Evolutionary conservation across 495 filamentous ascomycete genomes (phyloP).

Genomic region (Neurospora sp.): DNA sequence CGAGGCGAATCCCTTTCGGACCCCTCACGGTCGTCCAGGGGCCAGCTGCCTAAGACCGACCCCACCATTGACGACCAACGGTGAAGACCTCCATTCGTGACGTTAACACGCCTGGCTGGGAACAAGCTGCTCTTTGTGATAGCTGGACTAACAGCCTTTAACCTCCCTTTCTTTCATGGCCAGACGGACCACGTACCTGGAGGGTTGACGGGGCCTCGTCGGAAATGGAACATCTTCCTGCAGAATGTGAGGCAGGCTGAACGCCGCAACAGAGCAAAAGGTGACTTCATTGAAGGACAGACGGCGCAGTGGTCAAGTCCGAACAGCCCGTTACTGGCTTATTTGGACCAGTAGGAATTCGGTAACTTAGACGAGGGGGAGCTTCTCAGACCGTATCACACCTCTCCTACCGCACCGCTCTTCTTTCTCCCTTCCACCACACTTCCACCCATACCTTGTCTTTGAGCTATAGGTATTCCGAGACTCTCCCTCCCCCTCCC

Average conservation of each 20-base stretch:
- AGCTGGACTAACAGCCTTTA: neutral
- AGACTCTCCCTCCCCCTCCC: neutral
- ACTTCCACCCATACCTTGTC: neutral
- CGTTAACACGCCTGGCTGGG: conserved; percentile 9
- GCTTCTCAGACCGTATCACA: conserved; percentile 4
- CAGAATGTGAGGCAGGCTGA: neutral
- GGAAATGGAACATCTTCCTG: neutral
- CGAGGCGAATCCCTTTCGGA: neutral
- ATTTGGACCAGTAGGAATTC: neutral
- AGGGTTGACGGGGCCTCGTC: neutral
- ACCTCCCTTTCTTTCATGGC: neutral
- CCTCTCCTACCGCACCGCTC: conserved; percentile 1
- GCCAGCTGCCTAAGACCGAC: neutral
- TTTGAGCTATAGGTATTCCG: neutral
- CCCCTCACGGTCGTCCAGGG: neutral
- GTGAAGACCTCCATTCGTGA: neutral
- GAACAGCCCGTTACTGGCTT: neutral
- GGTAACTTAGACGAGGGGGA: neutral
- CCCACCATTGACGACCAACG: conserved; percentile 10
- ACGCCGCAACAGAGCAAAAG: conserved; percentile 2
- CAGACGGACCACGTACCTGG: neutral
- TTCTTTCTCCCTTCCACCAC: neutral
- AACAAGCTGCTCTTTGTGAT: conserved; percentile 7
- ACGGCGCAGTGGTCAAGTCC: neutral
- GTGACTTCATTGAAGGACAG: conserved; percentile 15